phyloP scores from a whole-genome alignment of 495 filamentous ascomycete species.

The Penicillium egyptiacum region DNA sequence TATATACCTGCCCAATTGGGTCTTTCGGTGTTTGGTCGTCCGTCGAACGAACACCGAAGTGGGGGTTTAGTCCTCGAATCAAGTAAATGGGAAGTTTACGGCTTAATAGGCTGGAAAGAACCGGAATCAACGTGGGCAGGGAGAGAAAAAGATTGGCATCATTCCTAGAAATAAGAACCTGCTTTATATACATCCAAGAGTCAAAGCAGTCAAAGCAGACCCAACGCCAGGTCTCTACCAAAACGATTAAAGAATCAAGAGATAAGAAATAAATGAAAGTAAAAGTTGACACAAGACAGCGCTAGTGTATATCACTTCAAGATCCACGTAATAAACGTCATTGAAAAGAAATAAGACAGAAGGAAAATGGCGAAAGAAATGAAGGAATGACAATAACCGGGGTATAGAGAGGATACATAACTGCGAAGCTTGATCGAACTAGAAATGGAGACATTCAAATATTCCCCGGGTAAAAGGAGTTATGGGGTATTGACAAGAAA shows the following conservation, averaged over 20 bases:
- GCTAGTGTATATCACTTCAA: slow-evolving; percentile 15
- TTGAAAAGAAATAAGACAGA: slow-evolving; percentile 10
- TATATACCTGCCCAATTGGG: not conserved
- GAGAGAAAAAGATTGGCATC: slow-evolving; percentile 10
- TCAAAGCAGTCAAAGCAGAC: slow-evolving; percentile 7
- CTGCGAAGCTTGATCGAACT: slow-evolving; percentile 21
- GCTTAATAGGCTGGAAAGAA: not conserved
- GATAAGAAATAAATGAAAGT: slow-evolving; percentile 5
- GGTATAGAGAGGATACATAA: slow-evolving; percentile 27
- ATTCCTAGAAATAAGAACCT: slow-evolving; percentile 19
- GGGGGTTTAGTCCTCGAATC: too few species aligned
- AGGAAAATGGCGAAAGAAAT: slow-evolving; percentile 10
- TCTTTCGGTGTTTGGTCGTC: slow-evolving; percentile 10
- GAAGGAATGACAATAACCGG: slow-evolving; percentile 21
- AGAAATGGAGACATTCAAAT: slow-evolving; percentile 11
- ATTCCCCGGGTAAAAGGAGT: slow-evolving; percentile 4
- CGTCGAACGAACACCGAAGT: slow-evolving; percentile 9
- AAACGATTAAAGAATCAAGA: slow-evolving; percentile 6
- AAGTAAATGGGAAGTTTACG: not conserved
- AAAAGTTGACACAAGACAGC: slow-evolving; percentile 6
- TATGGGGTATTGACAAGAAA: slow-evolving; percentile 9
- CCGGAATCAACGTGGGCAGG: not conserved
- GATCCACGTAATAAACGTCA: slow-evolving; percentile 9
- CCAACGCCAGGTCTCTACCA: slow-evolving; percentile 14
- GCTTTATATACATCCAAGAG: slow-evolving; percentile 26